Base-by-base conservation (phyloP, 768 basidiomycete species). In the Cyclocybe cylindracea region DNA sequence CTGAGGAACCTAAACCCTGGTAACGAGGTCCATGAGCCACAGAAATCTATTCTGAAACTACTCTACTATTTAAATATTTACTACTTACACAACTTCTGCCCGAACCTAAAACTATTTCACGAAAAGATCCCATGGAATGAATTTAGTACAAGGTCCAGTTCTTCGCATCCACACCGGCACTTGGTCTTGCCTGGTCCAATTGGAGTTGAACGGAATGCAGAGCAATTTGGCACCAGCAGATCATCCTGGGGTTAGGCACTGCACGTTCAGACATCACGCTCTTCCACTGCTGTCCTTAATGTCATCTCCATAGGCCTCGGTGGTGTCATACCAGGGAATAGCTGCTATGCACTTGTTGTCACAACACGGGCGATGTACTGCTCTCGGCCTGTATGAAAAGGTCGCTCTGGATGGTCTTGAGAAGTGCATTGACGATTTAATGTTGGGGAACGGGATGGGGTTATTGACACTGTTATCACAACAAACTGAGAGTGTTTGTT, bases 141-240 rank as follows among this genome's bases (percentile, higher is more conserved):
- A 18, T 53, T 45, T 80, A 93, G 65, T 92, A 93, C 82, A 99
- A 77, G 58, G 95, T 95, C 94, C 94, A 98, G 61, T 90, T 80
- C 76, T 97, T 98, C 50, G 94, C 91, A 62, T 90, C 85, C 97
- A 99, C 10, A 83, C 91, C 48, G 91, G 70, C 97, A 99, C 65
- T 89, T 93, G 31, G 91, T 95, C 73, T 89, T 82, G 49, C 92
- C 91, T 42, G 78, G 80, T 61, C 88, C 86, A 68, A 96, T 91
- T 32, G 83, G 73, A 5, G 84, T 16, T 91, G 68, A 95, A 95
- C 4, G 97, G 97, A 73, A 98, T 98, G 61, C 88, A 89, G 3
- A 99, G 85, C 0, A 93, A 93, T 69, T 99, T 99, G 53, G 97
- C 97, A 45, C 97, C 97, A 10, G 97, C 94, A 11, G 94, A 95